Percentiles rank a stretch among this genome's conserved stretches.
Evolutionary conservation across 2,329 filamentous ascomycete genomes (phyloP).

Genomic region (Fusarium keratoplasticum): DNA sequence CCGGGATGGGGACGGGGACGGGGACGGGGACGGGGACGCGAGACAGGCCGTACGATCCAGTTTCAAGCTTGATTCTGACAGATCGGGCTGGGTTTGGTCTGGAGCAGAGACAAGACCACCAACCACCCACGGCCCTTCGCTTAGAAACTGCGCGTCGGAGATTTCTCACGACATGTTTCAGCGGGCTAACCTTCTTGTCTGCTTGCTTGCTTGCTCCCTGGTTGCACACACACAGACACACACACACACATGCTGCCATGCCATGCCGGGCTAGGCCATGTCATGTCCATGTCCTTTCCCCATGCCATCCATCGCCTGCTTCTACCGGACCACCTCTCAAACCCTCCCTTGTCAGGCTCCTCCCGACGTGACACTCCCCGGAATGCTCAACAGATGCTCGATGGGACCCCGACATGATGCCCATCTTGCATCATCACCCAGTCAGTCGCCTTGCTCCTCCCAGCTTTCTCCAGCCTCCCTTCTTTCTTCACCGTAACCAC

Average conservation of each 20-base stretch:
- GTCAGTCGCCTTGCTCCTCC: not conserved
- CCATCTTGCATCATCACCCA: constrained; percentile 26
- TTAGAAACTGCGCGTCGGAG: constrained; percentile 43
- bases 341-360: constrained; percentile 13
- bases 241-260: not conserved
- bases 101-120: not conserved
- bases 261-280: constrained; percentile 20
- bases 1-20: not conserved
- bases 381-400: constrained; percentile 2
- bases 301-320: not conserved
- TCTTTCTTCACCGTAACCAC: constrained; percentile 32
- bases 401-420: constrained; percentile 18
- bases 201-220: constrained; percentile 12
- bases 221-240: not conserved
- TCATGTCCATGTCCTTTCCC: constrained; percentile 1
- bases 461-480: constrained; percentile 16
- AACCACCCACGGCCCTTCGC: constrained; percentile 34
- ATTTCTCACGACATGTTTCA: constrained; percentile 41
- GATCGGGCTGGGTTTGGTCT: constrained; percentile 27
- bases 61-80: constrained; percentile 33
- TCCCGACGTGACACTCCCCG: constrained; percentile 16
- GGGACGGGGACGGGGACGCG: constrained; percentile 17
- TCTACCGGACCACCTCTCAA: constrained; percentile 12
- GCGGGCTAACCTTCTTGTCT: constrained; percentile 13
- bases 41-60: constrained; percentile 33